phyloP scores from a whole-genome alignment of 148 eudicot species.

The Suaeda aralocaspica region DNA sequence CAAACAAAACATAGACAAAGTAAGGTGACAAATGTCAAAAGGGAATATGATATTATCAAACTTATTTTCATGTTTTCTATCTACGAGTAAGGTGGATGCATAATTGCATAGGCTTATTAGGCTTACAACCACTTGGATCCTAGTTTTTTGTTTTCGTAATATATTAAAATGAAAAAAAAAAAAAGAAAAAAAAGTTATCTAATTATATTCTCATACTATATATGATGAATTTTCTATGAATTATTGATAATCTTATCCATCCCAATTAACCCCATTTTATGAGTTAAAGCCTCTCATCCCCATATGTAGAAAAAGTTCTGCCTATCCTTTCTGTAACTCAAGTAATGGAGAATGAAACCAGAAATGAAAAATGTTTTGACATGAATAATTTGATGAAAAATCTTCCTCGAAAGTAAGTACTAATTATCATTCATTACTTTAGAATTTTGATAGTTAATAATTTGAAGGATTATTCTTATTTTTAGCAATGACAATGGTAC shows the following conservation, averaged over 20 bases:
- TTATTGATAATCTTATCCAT: constrained; percentile 10
- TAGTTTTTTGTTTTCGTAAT: too few species aligned
- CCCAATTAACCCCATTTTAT: constrained; percentile 23
- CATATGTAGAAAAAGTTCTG: background rate
- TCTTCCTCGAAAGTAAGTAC: constrained; percentile 32
- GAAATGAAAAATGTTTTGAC: constrained; percentile 17
- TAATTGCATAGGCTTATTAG: constrained; percentile 11
- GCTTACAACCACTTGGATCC: background rate
- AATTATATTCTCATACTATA: constrained; percentile 5
- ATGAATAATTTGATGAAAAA: constrained; percentile 26
- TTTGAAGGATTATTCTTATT: background rate
- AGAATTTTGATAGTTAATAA: background rate
- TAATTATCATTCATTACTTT: background rate
- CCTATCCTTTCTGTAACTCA: background rate
- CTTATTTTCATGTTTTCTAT: background rate
- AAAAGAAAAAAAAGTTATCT: too few species aligned
- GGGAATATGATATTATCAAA: background rate
- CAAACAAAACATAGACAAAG: background rate
- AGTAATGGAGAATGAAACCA: constrained; percentile 24
- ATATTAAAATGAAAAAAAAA: too few species aligned
- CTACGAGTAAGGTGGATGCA: background rate
- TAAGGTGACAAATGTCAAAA: background rate
- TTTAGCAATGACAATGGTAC: background rate
- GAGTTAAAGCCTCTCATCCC: constrained; percentile 1
- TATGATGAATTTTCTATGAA: constrained; percentile 15